These are phyloP conservation scores for Graphium sp. DNA, from an alignment of 2,329 filamentous ascomycete genomes.

Conservation along the genomic window DNA sequence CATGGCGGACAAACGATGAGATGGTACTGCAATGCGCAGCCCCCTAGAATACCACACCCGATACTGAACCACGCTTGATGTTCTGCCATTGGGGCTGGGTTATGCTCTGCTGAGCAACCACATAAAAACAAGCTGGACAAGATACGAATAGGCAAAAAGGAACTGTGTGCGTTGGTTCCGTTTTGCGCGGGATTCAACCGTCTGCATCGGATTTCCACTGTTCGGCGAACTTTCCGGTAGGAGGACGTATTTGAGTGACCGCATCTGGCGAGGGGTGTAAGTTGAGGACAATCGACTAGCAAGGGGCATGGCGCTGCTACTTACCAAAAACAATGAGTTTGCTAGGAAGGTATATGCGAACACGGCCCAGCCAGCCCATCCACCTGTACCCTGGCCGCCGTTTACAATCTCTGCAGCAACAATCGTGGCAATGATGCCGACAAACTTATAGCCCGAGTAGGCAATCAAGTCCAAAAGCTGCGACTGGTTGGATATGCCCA, in stretches of 20 bases:
- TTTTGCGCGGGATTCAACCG: conserved; percentile 64
- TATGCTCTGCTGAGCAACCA: conserved; percentile 44
- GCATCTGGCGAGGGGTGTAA: conserved; percentile 45
- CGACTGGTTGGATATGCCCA: conserved; percentile 86
- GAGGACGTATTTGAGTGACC: conserved; percentile 88
- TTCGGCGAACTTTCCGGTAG: conserved; percentile 65
- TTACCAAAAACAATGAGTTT: conserved; percentile 86
- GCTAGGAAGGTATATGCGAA: conserved; percentile 88
- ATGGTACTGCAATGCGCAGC: no score
- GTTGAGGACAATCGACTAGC: conserved; percentile 7
- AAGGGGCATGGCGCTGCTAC: no score
- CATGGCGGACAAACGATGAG: no score
- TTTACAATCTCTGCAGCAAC: conserved; percentile 63
- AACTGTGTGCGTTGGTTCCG: conserved; percentile 81
- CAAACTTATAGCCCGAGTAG: conserved; percentile 97
- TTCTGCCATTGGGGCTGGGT: no score
- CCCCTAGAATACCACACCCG: no score
- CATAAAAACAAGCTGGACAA: conserved; percentile 92
- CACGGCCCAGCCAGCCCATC: conserved; percentile 75
- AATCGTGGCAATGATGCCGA: conserved; percentile 85
- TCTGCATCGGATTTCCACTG: conserved; percentile 44
- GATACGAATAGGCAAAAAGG: conserved; percentile 84
- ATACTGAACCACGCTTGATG: no score
- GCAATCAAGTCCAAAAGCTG: conserved; percentile 88
- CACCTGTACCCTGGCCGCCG: conserved; percentile 64